Conservation (phyloP, 768 basidiomycete species). For the Lactarius psammicola region DNA sequence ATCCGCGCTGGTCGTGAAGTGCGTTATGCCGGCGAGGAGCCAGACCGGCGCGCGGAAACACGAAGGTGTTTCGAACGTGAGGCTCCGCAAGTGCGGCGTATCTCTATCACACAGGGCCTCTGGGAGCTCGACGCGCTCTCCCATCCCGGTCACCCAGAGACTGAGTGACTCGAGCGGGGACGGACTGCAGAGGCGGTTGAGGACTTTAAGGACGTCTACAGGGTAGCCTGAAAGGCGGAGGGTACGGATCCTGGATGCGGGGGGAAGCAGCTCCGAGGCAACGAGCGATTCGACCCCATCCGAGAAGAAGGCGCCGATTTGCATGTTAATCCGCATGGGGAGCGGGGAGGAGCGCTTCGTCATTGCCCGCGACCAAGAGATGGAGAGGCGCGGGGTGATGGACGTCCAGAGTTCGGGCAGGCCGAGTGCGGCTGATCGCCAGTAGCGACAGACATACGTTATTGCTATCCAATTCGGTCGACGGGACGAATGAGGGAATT, state of each 20-base stretch:
- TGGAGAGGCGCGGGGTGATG: no score
- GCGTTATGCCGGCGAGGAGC: conserved; percentile 11
- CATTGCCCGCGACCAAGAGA: no score
- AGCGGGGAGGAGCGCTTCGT: no score
- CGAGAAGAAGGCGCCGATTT: not conserved
- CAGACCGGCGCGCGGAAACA: conserved; percentile 13
- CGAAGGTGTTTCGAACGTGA: conserved; percentile 4
- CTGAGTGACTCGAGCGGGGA: conserved; percentile 13
- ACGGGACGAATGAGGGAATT: no score
- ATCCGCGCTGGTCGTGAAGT: conserved; percentile 15
- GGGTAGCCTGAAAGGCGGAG: conserved; percentile 16
- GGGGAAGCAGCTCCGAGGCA: no score
- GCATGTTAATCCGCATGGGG: conserved; percentile 8
- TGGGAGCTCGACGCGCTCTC: conserved; percentile 4
- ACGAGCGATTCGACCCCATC: conserved; percentile 13
- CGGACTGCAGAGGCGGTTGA: no score
- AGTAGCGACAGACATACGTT: no score
- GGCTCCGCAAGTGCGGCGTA: conserved; percentile 6
- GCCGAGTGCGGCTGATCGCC: no score
- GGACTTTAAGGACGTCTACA: conserved; percentile 4
- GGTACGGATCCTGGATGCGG: conserved; percentile 12
- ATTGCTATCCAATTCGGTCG: no score
- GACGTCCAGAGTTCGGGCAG: no score
- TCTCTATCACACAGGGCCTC: conserved; percentile 3
- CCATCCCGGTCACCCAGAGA: not conserved